Evolutionary conservation across 495 filamentous ascomycete genomes (phyloP).

Genomic region (Amphirosellinia nigrospora): DNA sequence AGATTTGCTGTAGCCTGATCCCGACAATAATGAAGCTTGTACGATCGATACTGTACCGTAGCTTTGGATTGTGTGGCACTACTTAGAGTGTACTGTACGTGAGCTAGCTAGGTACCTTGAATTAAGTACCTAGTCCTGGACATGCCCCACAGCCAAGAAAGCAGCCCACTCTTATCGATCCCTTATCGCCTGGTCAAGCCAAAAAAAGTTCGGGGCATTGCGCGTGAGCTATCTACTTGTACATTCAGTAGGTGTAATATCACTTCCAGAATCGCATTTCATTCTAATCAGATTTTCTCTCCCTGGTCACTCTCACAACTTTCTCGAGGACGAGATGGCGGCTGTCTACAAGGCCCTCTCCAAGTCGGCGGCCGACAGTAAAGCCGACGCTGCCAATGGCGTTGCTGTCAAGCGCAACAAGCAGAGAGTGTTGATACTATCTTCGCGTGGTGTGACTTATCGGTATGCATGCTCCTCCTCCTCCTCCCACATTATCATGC

Average conservation of each 20-base stretch:
- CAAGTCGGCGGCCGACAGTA: slow-evolving; percentile 61
- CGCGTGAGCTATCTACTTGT: slow-evolving; percentile 2
- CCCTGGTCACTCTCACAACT: background rate
- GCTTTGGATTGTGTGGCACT: slow-evolving; percentile 15
- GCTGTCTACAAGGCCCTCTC: slow-evolving; percentile 93
- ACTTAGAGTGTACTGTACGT: background rate
- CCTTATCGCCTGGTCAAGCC: slow-evolving; percentile 32
- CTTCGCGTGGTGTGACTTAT: slow-evolving; percentile 87
- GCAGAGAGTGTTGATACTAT: slow-evolving; percentile 87
- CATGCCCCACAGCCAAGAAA: slow-evolving; percentile 7
- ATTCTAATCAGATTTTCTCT: background rate
- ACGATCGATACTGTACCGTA: slow-evolving; percentile 14
- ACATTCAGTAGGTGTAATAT: slow-evolving; percentile 11
- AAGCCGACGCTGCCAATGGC: slow-evolving; percentile 49
- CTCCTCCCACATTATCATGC: slow-evolving; percentile 14
- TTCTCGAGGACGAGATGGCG: slow-evolving; percentile 68
- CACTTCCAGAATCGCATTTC: slow-evolving; percentile 5
- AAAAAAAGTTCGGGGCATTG: slow-evolving; percentile 33
- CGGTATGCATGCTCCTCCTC: slow-evolving; percentile 60
- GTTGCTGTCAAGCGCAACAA: slow-evolving; percentile 59
- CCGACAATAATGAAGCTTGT: background rate
- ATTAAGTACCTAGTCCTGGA: background rate
- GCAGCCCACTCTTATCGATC: slow-evolving; percentile 19
- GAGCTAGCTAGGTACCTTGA: background rate
- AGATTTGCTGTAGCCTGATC: slow-evolving; percentile 3